Evolutionary conservation across 768 basidiomycete species (phyloP).

Genomic region (Ramaria rubella): DNA sequence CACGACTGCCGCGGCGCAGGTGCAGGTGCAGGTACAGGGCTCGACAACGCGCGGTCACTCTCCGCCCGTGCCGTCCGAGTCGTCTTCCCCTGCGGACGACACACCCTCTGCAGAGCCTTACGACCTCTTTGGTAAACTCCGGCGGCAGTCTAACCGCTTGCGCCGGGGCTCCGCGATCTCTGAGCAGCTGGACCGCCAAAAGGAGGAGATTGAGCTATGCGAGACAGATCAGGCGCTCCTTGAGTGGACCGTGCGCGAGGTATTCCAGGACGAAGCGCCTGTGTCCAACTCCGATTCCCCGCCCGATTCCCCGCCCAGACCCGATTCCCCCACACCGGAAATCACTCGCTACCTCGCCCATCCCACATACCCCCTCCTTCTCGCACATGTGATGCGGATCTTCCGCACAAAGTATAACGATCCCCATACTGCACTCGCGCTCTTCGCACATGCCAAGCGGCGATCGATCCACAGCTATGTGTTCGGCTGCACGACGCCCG

Average conservation of each 20-base stretch:
- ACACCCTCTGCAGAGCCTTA: conserved; percentile 21
- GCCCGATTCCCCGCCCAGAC: not conserved
- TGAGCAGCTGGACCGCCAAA: conserved; percentile 57
- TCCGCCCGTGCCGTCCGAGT: not conserved
- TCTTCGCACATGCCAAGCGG: conserved; percentile 74
- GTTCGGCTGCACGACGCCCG: conserved; percentile 80
- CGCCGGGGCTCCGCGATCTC: conserved; percentile 47
- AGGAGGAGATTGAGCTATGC: conserved; percentile 68
- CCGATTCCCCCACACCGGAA: not conserved
- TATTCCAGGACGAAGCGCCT: conserved; percentile 46
- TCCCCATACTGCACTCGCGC: conserved; percentile 72
- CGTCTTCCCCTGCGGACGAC: conserved; percentile 2
- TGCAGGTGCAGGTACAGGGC: conserved; percentile 18
- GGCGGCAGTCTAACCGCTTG: conserved; percentile 41
- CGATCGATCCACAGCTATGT: conserved; percentile 78
- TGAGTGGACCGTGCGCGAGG: conserved; percentile 61
- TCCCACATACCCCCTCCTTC: conserved; percentile 67
- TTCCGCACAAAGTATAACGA: conserved; percentile 75
- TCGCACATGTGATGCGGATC: conserved; percentile 69
- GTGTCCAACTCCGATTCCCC: not conserved
- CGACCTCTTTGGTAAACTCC: conserved; percentile 51
- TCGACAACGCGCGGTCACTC: conserved; percentile 16
- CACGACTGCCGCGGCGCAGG: not conserved
- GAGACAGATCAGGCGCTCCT: conserved; percentile 63
- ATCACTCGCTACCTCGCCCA: conserved; percentile 37